Percentiles rank a stretch among this genome's conserved stretches.
Evolutionary conservation across 257 asterid genomes (phyloP).

Genomic region (Lycium barbarum): DNA sequence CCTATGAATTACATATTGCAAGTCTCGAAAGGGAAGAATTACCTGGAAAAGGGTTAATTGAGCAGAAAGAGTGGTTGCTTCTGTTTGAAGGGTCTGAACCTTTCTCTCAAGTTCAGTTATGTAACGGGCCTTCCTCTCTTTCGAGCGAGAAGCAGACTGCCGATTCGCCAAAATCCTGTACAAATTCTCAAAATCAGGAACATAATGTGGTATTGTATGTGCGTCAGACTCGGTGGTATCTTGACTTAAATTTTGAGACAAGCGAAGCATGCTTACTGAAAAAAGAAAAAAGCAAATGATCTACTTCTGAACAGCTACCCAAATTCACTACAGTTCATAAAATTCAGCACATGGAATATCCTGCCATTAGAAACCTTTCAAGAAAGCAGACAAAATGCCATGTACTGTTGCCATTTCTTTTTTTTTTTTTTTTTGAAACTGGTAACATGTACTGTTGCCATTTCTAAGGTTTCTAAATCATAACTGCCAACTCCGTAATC

Average conservation of each 20-base stretch:
- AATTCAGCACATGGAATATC: background rate
- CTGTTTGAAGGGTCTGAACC: constrained; percentile 96
- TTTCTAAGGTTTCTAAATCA: background rate
- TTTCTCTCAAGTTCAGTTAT: constrained; percentile 93
- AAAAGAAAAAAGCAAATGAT: background rate
- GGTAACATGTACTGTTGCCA: background rate
- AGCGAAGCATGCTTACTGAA: background rate
- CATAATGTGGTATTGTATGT: background rate
- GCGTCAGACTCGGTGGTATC: background rate
- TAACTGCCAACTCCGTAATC: background rate
- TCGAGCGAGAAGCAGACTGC: constrained; percentile 94
- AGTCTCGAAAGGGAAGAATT: background rate
- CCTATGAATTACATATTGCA: background rate
- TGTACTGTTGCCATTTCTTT: background rate
- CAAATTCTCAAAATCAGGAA: constrained; percentile 28
- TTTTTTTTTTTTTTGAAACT: too few species aligned
- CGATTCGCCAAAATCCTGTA: constrained; percentile 92
- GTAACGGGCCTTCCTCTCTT: constrained; percentile 87
- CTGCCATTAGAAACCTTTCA: background rate
- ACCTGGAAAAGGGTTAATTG: constrained; percentile 88
- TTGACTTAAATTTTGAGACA: background rate
- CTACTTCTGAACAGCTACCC: constrained; percentile 7
- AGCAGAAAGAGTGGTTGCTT: constrained; percentile 93
- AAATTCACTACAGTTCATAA: background rate
- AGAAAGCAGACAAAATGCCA: constrained; percentile 7